Percentiles rank a stretch among this genome's conserved stretches.
These are phyloP conservation scores for Vitis hybrid DNA, from an alignment of 177 flowering plant species.

Conservation along the genomic window DNA sequence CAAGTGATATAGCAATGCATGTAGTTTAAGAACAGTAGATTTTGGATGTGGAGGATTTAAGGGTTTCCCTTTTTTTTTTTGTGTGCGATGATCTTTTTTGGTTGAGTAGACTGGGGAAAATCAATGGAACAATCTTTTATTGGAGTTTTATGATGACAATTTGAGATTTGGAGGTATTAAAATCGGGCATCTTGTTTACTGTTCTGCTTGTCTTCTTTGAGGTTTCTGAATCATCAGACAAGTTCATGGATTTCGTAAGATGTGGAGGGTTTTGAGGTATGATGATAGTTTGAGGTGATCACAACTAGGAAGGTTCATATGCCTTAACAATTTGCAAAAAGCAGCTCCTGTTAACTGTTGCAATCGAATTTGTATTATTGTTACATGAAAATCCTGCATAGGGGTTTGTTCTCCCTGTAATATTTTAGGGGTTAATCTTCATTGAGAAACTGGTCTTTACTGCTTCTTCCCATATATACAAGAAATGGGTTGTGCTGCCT, in stretches of 20 bases:
- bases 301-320: not conserved
- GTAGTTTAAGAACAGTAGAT: not conserved
- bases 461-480: not conserved
- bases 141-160: too few species aligned
- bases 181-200: not conserved
- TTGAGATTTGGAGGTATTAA: too few species aligned
- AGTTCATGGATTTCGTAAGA: not conserved
- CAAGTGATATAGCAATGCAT: not conserved
- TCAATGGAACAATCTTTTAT: too few species aligned
- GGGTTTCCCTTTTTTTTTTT: not conserved
- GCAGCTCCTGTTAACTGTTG: too few species aligned
- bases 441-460: not conserved
- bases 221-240: too few species aligned
- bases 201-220: too few species aligned
- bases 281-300: not conserved
- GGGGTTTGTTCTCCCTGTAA: not conserved
- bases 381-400: not conserved
- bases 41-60: not conserved
- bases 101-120: too few species aligned
- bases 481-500: slow-evolving; percentile 75
- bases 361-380: not conserved
- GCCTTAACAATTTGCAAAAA: not conserved
- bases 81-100: too few species aligned
- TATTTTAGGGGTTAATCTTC: not conserved
- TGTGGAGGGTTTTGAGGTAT: too few species aligned